Percentiles rank a stretch among this genome's conserved stretches.
Conservation (phyloP, 2,329 filamentous ascomycete genomes). For the Ophiostoma montium region DNA sequence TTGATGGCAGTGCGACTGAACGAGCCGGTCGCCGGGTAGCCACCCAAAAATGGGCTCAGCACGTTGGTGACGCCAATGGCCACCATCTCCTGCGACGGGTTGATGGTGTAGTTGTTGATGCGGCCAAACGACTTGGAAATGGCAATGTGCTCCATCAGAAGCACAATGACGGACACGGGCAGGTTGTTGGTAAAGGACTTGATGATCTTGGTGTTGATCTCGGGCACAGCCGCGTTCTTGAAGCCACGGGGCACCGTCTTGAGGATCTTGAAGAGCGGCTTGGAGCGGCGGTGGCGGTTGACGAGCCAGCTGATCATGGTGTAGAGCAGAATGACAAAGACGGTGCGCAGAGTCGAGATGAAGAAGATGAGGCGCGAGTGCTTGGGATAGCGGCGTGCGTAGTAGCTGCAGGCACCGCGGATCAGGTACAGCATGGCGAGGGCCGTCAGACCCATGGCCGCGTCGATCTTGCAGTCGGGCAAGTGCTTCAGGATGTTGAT, state of each 20-base stretch:
- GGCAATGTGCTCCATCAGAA: constrained; percentile 93
- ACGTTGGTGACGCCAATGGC: constrained; percentile 88
- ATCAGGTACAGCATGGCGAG: constrained; percentile 65
- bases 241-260: constrained; percentile 72
- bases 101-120: constrained; percentile 92
- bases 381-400: constrained; percentile 54
- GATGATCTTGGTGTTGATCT: constrained; percentile 52
- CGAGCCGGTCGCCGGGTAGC: constrained; percentile 74
- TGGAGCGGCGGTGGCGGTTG: constrained; percentile 49
- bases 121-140: constrained; percentile 98
- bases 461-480: constrained; percentile 54
- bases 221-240: constrained; percentile 62
- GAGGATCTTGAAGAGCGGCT: constrained; percentile 61
- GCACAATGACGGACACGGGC: constrained; percentile 76
- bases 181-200: constrained; percentile 55
- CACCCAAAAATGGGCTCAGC: constrained; percentile 81
- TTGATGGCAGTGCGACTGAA: constrained; percentile 64
- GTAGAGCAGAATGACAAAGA: constrained; percentile 83
- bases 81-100: constrained; percentile 92
- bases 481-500: constrained; percentile 71
- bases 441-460: constrained; percentile 76
- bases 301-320: constrained; percentile 79
- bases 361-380: constrained; percentile 75
- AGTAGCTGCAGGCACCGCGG: constrained; percentile 47
- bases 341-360: constrained; percentile 75